phyloP scores from a whole-genome alignment of 345 rosid genomes.

The Heritiera littoralis region DNA sequence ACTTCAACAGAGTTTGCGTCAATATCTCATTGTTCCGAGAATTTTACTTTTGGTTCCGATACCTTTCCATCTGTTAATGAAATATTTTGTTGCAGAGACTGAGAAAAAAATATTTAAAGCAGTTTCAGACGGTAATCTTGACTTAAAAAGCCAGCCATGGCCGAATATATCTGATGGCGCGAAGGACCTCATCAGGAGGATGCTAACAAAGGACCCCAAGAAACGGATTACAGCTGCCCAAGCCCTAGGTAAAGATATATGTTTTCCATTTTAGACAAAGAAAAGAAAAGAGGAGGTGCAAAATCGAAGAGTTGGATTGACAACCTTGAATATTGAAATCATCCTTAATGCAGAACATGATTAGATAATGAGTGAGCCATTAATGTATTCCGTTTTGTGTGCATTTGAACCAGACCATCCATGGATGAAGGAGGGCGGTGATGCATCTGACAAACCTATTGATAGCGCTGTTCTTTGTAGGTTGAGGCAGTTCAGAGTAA shows the following conservation, averaged over 20 bases:
- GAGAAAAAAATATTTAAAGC: conserved; percentile 68
- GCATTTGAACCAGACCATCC: conserved; percentile 64
- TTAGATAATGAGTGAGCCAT: not conserved
- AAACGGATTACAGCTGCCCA: conserved; percentile 67
- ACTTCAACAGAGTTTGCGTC: not conserved
- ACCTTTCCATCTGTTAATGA: not conserved
- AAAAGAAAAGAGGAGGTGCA: not conserved
- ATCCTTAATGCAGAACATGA: not conserved
- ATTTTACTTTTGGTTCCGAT: not conserved
- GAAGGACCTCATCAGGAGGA: conserved; percentile 69
- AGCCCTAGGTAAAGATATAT: conserved; percentile 64
- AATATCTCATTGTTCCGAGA: not conserved
- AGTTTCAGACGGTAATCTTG: conserved; percentile 54
- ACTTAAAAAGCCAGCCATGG: conserved; percentile 75
- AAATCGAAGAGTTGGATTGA: not conserved
- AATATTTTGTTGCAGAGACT: conserved; percentile 49
- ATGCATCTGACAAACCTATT: conserved; percentile 69
- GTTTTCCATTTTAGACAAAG: not conserved
- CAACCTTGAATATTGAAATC: not conserved
- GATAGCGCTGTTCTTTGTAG: conserved; percentile 77
- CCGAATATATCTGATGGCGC: conserved; percentile 70
- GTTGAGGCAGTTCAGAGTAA: conserved; percentile 86
- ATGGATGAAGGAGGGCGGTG: conserved; percentile 65
- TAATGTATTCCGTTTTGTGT: not conserved
- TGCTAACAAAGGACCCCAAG: conserved; percentile 72